Conservation (phyloP, 2,329 filamentous ascomycete species). For the Leptosphaerulina australis region DNA sequence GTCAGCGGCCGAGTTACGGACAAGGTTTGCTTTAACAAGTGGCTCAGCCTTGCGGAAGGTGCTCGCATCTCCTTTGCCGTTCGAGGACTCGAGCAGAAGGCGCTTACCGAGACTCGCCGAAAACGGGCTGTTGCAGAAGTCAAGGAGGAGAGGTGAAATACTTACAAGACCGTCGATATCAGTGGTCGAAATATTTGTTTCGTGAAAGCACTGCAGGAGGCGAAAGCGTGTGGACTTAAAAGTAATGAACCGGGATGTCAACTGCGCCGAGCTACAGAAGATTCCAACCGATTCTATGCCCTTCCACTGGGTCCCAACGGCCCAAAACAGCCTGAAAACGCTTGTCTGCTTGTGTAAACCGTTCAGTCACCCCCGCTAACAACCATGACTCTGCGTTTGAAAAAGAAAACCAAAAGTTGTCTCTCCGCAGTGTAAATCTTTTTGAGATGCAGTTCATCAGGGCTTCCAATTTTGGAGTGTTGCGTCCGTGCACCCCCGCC, state of each 20-base stretch:
- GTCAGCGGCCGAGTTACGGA: constrained; percentile 26
- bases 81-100: constrained; percentile 13
- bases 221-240: constrained; percentile 39
- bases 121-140: constrained; percentile 4
- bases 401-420: background rate
- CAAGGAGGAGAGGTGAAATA: background rate
- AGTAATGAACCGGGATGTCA: constrained; percentile 40
- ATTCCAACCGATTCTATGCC: constrained; percentile 44
- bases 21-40: constrained; percentile 22
- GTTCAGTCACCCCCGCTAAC: background rate
- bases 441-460: constrained; percentile 7
- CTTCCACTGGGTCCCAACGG: constrained; percentile 41
- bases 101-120: constrained; percentile 29
- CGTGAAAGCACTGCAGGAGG: constrained; percentile 20
- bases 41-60: constrained; percentile 26
- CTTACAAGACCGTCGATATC: constrained; percentile 13
- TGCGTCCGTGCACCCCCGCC: constrained; percentile 8
- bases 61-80: constrained; percentile 17
- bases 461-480: constrained; percentile 1
- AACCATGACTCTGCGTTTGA: background rate
- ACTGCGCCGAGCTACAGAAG: constrained; percentile 47
- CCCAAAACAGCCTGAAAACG: constrained; percentile 29
- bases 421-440: too few species aligned
- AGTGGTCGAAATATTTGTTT: constrained; percentile 10
- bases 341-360: constrained; percentile 20